A percentile compares a stretch with the other conserved stretches of the same genome.
These are phyloP conservation scores for Pythium graminicola DNA, from an alignment of 352 stramenopile genomes.

Conservation along the genomic window DNA sequence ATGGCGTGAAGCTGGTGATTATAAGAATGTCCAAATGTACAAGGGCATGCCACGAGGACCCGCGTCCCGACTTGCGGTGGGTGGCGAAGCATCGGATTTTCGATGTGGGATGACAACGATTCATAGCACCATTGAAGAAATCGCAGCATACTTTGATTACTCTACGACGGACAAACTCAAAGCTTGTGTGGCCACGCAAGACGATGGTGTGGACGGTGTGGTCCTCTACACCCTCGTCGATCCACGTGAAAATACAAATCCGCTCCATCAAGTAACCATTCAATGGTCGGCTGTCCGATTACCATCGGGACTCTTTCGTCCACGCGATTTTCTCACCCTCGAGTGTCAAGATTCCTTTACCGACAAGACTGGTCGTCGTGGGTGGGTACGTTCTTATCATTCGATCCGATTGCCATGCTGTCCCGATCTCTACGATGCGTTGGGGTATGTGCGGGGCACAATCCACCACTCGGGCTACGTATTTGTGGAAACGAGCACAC, in stretches of 20 bases:
- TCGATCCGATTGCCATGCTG: constrained; percentile 60
- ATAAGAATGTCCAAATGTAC: constrained; percentile 61
- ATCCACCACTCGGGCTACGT: constrained; percentile 69
- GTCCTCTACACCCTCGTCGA: constrained; percentile 58
- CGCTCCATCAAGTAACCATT: constrained; percentile 62
- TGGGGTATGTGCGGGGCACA: constrained; percentile 51
- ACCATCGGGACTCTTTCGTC: constrained; percentile 50
- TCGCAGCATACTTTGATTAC: constrained; percentile 57
- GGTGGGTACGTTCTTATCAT: constrained; percentile 64
- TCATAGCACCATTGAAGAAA: constrained; percentile 50
- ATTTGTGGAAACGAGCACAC: constrained; percentile 54
- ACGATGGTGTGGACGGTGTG: constrained; percentile 46
- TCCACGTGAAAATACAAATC: no score
- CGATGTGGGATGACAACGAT: constrained; percentile 47
- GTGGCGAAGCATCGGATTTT: constrained; percentile 37
- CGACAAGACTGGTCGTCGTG: constrained; percentile 47
- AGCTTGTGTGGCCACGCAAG: constrained; percentile 31
- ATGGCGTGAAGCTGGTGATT: constrained; percentile 44
- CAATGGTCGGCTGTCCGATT: constrained; percentile 53
- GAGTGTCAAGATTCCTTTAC: constrained; percentile 71
- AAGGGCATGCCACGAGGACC: constrained; percentile 45
- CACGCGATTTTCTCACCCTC: constrained; percentile 62
- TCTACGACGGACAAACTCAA: constrained; percentile 43
- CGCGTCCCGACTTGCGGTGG: constrained; percentile 6
- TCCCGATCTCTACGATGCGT: constrained; percentile 41